A percentile compares a stretch with the other conserved stretches of the same genome.
phyloP scores from a whole-genome alignment of 2,329 filamentous ascomycete genomes.

The Calonectria montana region DNA sequence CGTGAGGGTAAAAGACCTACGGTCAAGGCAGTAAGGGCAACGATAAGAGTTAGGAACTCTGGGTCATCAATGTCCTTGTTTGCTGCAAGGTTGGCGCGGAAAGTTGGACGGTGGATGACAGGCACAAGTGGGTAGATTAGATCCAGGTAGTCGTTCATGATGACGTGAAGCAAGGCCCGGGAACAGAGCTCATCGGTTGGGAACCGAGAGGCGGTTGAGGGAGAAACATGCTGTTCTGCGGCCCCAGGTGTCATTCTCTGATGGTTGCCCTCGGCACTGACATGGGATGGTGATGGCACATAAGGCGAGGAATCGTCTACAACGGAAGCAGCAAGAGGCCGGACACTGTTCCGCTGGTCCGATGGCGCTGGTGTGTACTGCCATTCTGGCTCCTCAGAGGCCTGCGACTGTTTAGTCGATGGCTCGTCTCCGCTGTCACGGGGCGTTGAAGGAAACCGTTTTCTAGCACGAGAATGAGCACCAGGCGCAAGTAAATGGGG shows the following conservation, averaged over 20 bases:
- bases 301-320: slow-evolving; percentile 14
- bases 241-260: slow-evolving; percentile 2
- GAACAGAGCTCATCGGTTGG: slow-evolving; percentile 43
- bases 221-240: slow-evolving; percentile 7
- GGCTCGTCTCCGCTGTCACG: slow-evolving; percentile 18
- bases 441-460: slow-evolving; percentile 14
- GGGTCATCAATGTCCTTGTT: slow-evolving; percentile 37
- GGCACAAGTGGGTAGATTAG: slow-evolving; percentile 42
- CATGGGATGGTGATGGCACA: slow-evolving; percentile 3
- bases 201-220: not conserved
- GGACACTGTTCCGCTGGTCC: slow-evolving; percentile 9
- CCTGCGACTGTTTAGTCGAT: not conserved
- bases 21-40: slow-evolving; percentile 39
- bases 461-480: not conserved
- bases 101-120: slow-evolving; percentile 39
- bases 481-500: not conserved
- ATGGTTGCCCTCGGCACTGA: not conserved
- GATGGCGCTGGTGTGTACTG: slow-evolving; percentile 3
- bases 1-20: slow-evolving; percentile 42
- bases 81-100: slow-evolving; percentile 35
- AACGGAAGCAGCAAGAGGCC: not conserved
- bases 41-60: slow-evolving; percentile 39
- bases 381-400: slow-evolving; percentile 2
- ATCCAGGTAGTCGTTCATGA: slow-evolving; percentile 42
- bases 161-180: slow-evolving; percentile 31